These are phyloP conservation scores for Graphilbum ipis-grandicollis DNA, from an alignment of 2,329 filamentous ascomycete genomes.

Conservation along the genomic window DNA sequence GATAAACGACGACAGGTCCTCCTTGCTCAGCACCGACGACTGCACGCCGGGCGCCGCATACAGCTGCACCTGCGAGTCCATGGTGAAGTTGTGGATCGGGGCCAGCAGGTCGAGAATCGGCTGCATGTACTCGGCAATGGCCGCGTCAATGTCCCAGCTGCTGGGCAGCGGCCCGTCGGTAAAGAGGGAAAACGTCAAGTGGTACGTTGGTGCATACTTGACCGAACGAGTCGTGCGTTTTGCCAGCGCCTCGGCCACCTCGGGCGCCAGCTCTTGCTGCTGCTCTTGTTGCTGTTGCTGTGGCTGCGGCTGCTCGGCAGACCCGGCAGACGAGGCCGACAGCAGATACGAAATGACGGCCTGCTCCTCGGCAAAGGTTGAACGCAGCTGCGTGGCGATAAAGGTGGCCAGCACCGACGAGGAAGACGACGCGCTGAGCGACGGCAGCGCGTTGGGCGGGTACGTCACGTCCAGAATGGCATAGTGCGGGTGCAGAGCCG, in stretches of 20 bases:
- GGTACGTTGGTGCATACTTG: slow-evolving; percentile 86
- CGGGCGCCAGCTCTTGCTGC: slow-evolving; percentile 27
- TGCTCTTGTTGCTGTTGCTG: slow-evolving; percentile 14
- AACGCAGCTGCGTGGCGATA: slow-evolving; percentile 60
- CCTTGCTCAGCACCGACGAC: slow-evolving; percentile 52
- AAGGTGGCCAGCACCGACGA: slow-evolving; percentile 60
- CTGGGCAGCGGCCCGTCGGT: slow-evolving; percentile 62
- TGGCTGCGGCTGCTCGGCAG: slow-evolving; percentile 10
- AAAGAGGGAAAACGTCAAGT: slow-evolving; percentile 90
- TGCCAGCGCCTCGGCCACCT: slow-evolving; percentile 36
- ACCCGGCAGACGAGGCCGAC: slow-evolving; percentile 36
- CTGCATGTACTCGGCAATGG: slow-evolving; percentile 63
- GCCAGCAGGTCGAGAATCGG: slow-evolving; percentile 66
- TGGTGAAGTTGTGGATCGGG: slow-evolving; percentile 83
- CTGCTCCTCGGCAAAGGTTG: slow-evolving; percentile 75
- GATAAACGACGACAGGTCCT: slow-evolving; percentile 85
- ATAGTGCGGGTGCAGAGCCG: slow-evolving; percentile 50
- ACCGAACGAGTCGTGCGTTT: slow-evolving; percentile 70
- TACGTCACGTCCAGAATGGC: slow-evolving; percentile 66
- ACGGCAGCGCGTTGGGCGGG: slow-evolving; percentile 48
- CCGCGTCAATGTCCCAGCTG: slow-evolving; percentile 77
- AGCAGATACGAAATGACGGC: slow-evolving; percentile 65
- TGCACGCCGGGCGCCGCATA: slow-evolving; percentile 60
- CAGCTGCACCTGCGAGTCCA: slow-evolving; percentile 90
- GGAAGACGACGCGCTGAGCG: slow-evolving; percentile 48